phyloP scores from a whole-genome alignment of 2,329 filamentous ascomycete species.

The Bertia moriformis region DNA sequence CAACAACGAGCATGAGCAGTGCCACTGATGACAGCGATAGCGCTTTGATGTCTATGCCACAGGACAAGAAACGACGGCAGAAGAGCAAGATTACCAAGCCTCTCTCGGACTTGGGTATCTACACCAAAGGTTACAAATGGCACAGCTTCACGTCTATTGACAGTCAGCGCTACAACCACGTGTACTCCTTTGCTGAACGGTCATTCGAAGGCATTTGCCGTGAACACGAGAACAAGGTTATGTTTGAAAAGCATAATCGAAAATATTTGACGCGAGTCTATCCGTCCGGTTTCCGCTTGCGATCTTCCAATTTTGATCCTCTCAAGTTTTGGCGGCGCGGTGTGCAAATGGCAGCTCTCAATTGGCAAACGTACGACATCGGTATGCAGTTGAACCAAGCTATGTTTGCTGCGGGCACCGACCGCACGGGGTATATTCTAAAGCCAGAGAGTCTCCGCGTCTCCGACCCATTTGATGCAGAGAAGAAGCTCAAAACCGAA shows the following conservation, averaged over 20 bases:
- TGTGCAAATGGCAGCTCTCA: slow-evolving; percentile 54
- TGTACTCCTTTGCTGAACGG: slow-evolving; percentile 47
- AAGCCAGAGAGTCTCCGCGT: slow-evolving; percentile 49
- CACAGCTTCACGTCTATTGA: slow-evolving; percentile 21
- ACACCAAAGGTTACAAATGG: slow-evolving; percentile 31
- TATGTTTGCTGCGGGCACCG: slow-evolving; percentile 37
- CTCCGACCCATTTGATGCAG: slow-evolving; percentile 17
- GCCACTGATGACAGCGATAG: slow-evolving; percentile 29
- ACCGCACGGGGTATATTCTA: slow-evolving; percentile 41
- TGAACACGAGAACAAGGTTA: slow-evolving; percentile 22
- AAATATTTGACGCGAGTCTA: slow-evolving; percentile 54
- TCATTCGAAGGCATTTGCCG: slow-evolving; percentile 25
- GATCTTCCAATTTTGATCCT: slow-evolving; percentile 55
- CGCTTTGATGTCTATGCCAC: not conserved
- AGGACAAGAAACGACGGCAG: slow-evolving; percentile 29
- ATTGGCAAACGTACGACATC: slow-evolving; percentile 54
- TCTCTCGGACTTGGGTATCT: slow-evolving; percentile 47
- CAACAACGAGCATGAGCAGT: slow-evolving; percentile 7
- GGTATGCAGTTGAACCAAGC: slow-evolving; percentile 60
- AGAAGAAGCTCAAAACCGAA: slow-evolving; percentile 26
- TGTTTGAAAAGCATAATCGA: slow-evolving; percentile 51
- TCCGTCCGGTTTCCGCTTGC: slow-evolving; percentile 48
- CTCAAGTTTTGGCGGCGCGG: slow-evolving; percentile 52
- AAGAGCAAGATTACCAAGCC: slow-evolving; percentile 40
- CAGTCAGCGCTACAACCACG: slow-evolving; percentile 35